Conservation (phyloP, 352 stramenopile genomes). For the Phytophthora citricola region DNA sequence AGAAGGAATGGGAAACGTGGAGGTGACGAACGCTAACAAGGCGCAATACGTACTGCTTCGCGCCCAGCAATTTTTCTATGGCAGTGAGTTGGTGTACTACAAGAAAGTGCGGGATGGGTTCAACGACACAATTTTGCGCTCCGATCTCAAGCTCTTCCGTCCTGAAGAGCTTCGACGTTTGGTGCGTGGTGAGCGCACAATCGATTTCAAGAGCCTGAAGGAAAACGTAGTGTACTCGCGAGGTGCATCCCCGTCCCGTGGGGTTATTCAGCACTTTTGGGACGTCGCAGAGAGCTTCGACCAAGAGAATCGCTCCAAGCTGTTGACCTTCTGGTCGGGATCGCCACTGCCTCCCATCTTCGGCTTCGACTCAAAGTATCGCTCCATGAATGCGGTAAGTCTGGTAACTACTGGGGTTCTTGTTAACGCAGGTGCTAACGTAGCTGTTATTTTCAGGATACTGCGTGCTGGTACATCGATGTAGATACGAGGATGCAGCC, state of each 20-base stretch:
- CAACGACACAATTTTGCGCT: conserved; percentile 53
- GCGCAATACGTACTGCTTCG: conserved; percentile 62
- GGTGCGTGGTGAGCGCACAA: conserved; percentile 53
- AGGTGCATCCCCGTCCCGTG: conserved; percentile 44
- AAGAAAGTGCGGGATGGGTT: conserved; percentile 70
- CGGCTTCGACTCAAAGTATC: conserved; percentile 66
- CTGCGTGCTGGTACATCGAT: conserved; percentile 73
- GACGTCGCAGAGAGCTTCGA: conserved; percentile 68
- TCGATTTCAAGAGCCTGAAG: conserved; percentile 65
- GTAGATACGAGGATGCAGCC: conserved; percentile 56
- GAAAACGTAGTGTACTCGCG: conserved; percentile 66
- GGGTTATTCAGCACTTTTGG: conserved; percentile 70
- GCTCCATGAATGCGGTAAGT: conserved; percentile 63
- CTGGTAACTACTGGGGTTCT: not conserved
- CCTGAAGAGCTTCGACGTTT: conserved; percentile 59
- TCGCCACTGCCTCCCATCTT: conserved; percentile 74
- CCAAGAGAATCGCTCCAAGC: conserved; percentile 51
- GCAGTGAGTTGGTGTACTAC: conserved; percentile 60
- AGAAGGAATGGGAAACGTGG: conserved; percentile 31
- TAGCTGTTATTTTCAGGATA: conserved; percentile 46
- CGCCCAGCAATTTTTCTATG: conserved; percentile 71
- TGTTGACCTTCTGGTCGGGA: conserved; percentile 84
- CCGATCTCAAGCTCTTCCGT: conserved; percentile 68
- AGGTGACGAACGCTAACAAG: conserved; percentile 81
- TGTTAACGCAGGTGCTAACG: conserved; percentile 10